These are phyloP conservation scores for Echinochloa phyllopogon DNA, from an alignment of 176 grass and related monocot species.

Conservation along the genomic window DNA sequence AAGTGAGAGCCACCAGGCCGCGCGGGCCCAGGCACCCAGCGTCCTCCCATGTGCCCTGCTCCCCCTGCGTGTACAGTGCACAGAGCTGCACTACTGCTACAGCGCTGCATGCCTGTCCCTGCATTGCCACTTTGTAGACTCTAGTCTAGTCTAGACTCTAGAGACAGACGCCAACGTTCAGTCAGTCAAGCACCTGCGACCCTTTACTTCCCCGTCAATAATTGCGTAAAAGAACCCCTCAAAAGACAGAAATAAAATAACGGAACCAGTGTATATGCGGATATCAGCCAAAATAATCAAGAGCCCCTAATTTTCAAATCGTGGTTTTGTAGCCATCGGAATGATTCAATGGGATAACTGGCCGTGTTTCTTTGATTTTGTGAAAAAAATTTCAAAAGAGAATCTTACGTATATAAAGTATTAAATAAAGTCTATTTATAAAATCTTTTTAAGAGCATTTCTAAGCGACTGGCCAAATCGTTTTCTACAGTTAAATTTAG, in stretches of 20 bases:
- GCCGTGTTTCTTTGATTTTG: no score
- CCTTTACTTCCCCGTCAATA: slow-evolving; percentile 23
- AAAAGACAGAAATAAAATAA: neutral
- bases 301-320: neutral
- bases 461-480: no score
- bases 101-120: slow-evolving; percentile 41
- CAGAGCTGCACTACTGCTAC: slow-evolving; percentile 39
- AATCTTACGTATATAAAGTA: no score
- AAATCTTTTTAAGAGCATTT: no score
- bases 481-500: no score
- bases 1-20: slow-evolving; percentile 26
- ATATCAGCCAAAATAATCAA: neutral
- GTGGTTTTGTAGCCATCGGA: neutral
- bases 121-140: slow-evolving; percentile 35
- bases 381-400: no score
- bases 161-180: slow-evolving; percentile 26
- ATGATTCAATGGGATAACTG: neutral
- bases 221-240: slow-evolving; percentile 13
- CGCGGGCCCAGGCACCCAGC: neutral
- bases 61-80: slow-evolving; percentile 16
- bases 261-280: neutral
- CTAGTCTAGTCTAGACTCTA: slow-evolving; percentile 20
- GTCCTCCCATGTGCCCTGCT: slow-evolving; percentile 50
- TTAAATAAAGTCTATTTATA: no score
- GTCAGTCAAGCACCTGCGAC: neutral